Base-by-base conservation (phyloP, 495 filamentous ascomycete species). In the Neurospora sublineolata region DNA sequence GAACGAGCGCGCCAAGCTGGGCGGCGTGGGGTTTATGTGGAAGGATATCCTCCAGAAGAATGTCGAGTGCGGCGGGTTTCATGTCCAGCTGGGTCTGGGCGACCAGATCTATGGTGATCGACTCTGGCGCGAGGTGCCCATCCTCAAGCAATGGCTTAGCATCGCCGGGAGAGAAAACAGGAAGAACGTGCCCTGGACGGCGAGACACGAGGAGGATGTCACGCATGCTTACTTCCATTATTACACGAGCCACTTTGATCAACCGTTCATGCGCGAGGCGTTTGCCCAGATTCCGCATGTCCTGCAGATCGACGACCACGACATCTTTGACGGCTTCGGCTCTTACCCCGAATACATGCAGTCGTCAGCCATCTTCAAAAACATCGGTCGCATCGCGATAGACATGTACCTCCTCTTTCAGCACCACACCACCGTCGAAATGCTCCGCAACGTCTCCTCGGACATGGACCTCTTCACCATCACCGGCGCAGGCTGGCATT, bases 361-460 rank as follows among this genome's bases (percentile, higher is more conserved):
- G 78, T 91, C 91, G 77, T 97, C 93, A 1, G 90, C 96, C 71
- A 93, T 97, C 83, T 97, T 99, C 86, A 97, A 97, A 80, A 97
- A 97, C 79, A 97, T 98, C 75, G 95, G 95, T 33, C 91, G 95
- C 30, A 90, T 99, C 37, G 96, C 93, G n/a, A 94, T 97, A 70
- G 93, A 97, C 72, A 97, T 97, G 93, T 99, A 97, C 77, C 86
- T 99, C n/a, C 89, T 99, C 23, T 99, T 99, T 84, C 95, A 99
- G 77, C 95, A 99, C 78, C 95, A 99, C 79, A 97, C 96, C 0
- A 97, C 94, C 1, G 87, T 96, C 20, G 96, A 98, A 76, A 91
- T 98, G 38, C 88, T 99, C 20, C 90, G 94, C 38, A 93, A 93
- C 73, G 89, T 94, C 70, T 89, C 85, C 76, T 91, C 91, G 68